Percentiles rank a stretch among this genome's conserved stretches.
Evolutionary conservation across 2,329 filamentous ascomycete species (phyloP).

Genomic region (Magnaporthiopsis incrustans): DNA sequence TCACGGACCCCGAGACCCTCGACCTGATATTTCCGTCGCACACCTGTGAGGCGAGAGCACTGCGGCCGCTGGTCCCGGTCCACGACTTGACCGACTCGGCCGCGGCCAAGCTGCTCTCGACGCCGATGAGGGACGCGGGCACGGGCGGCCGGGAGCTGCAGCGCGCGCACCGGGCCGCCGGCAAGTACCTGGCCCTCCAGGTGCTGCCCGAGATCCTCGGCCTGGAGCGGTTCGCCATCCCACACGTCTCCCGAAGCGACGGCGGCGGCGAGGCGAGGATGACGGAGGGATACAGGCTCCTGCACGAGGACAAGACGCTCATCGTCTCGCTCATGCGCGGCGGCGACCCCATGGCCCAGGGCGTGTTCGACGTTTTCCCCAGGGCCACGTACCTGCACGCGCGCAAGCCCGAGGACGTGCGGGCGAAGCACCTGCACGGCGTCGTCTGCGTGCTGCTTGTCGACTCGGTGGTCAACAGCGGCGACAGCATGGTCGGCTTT

Average conservation of each 20-base stretch:
- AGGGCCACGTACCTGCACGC: constrained; percentile 43
- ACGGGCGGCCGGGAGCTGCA: constrained; percentile 37
- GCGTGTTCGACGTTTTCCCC: constrained; percentile 45
- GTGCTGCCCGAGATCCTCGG: constrained; percentile 39
- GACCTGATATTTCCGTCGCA: background rate
- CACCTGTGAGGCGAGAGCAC: background rate
- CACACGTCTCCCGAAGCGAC: constrained; percentile 31
- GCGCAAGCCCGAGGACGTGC: constrained; percentile 30
- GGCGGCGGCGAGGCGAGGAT: constrained; percentile 20
- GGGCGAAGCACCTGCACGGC: constrained; percentile 28
- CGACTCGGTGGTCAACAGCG: constrained; percentile 54
- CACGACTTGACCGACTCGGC: constrained; percentile 24
- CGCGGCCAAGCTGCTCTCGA: constrained; percentile 42
- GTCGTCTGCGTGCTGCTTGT: constrained; percentile 41
- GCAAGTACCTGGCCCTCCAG: constrained; percentile 44
- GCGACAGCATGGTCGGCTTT: constrained; percentile 40
- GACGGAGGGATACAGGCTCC: constrained; percentile 36
- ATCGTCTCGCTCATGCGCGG: constrained; percentile 57
- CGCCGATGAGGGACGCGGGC: constrained; percentile 41
- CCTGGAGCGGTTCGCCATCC: constrained; percentile 37
- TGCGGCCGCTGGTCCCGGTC: background rate
- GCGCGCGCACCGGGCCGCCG: constrained; percentile 38
- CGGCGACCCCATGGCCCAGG: constrained; percentile 53
- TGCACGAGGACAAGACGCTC: constrained; percentile 36
- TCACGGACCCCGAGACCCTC: too few species aligned